Evolutionary conservation across 2,329 filamentous ascomycete genomes (phyloP), one percentile per base, ranked within the genome.

Genomic region (Ilyonectria destructans): DNA sequence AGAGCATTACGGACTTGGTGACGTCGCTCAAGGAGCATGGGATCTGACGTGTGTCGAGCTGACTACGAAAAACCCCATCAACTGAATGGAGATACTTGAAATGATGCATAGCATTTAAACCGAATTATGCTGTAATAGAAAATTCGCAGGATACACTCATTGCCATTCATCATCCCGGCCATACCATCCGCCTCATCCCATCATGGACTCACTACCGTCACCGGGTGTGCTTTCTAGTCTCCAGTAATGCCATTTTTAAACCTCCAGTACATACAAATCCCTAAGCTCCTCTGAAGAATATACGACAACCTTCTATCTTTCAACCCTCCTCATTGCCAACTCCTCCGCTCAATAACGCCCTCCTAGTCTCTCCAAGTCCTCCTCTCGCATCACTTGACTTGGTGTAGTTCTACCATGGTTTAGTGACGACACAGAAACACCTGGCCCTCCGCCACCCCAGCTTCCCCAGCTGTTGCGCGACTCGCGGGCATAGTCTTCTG

Each of bases 1-100:
- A 91, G 80, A 87, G 84, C 31, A 84, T 92, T 31, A 82, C 86
- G 6, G 92, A 94, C 75, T 86, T 90, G 7, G 85, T 93, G 19
- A 88, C 88, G 80, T 91, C 88, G 35, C 79, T 94, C 74, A 86
- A 92, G 79, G 77, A 75, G n/a, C 76, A 83, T 57, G 76, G 74
- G 1, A 73, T 77, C 31, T 81, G 57, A 69, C 10, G 49, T 35
- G 49, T 31, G 17, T 52, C 29, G 4, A 29, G 17, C 15, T 33
- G 3, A n/a, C 9, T 15, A 15, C 5, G 9, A n/a, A 45, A 31
- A 52, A 43, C 7, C 15, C 31, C 31, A 8, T 33, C 31, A 33
- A 33, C 2, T 43, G 40, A 43, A n/a, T n/a, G n/a, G 40, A 43
- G 17, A 43, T n/a, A 6, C 26, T 43, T 4, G 6, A 19, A n/a